Base-by-base conservation (phyloP, 1,284 basidiomycete genomes). In the Termitomyces sp. region DNA sequence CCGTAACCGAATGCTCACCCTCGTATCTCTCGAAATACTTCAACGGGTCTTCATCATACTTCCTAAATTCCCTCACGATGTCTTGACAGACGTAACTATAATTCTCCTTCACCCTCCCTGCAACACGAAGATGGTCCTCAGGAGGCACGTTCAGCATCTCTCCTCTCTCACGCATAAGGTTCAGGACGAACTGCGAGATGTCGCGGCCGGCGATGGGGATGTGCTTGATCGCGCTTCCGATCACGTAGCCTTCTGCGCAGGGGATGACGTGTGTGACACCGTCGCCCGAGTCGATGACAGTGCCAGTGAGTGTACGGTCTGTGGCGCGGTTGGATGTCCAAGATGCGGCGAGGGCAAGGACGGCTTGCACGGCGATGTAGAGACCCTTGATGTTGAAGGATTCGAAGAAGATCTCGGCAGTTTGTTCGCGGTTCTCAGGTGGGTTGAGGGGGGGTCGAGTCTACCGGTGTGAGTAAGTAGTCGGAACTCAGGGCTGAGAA, bases 321-420 rank as follows among this genome's bases (percentile, higher is more conserved):
- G 85, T 86, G 63, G 95, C 94, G 64, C 91, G 88, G 72, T 90
- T 92, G 58, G 92, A 95, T 0, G 94, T 88, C 97, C 97, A 99
- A 3, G 93, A 95, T 1, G 97, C 96, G 1, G 97, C 97, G 54
- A 99, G 88, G 0, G 97, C 97, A n/a, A 99, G 86, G 3, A 99
- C 96, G 38, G 97, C 97, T 71, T 99, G 97, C 0, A 99, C 96
- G 53, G 95, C 97, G 67, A 99, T 99, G 76, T 99, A 98, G 24
- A 97, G 81, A 33, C 94, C 92, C 69, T 95, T 93, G 76, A 98
- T 95, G 72, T 98, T 98, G 83, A 98, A 97, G 1, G 93, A 96
- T 74, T 98, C 97, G 72, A 99, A 99, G 85, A 99, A 98, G 78
- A 99, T 98, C 70, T 99, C 97, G 12, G 97, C 97, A 0, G 96